phyloP scores from a whole-genome alignment of 768 basidiomycete species.

The Suillus clintonianus region DNA sequence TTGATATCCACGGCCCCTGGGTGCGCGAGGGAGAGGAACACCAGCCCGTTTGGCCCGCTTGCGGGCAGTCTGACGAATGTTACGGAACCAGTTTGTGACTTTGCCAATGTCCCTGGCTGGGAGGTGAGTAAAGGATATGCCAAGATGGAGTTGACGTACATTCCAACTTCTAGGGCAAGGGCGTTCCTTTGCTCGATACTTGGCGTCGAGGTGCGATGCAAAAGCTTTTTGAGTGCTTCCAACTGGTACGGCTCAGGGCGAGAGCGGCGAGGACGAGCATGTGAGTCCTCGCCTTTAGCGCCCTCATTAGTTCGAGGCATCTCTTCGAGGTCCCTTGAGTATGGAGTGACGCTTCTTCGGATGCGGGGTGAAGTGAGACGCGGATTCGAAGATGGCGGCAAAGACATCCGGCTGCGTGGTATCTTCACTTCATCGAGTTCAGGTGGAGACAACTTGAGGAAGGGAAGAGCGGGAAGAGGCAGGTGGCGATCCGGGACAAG shows the following conservation, averaged over 20 bases:
- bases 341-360: constrained; percentile 28
- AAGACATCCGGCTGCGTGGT: constrained; percentile 31
- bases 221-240: constrained; percentile 70
- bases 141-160: constrained; percentile 44
- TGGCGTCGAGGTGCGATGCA: constrained; percentile 67
- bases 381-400: constrained; percentile 30
- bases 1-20: constrained; percentile 43
- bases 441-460: constrained; percentile 13
- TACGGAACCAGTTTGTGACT: constrained; percentile 89
- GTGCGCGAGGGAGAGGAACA: constrained; percentile 24
- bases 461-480: constrained; percentile 7
- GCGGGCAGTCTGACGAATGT: constrained; percentile 78
- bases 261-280: constrained; percentile 64
- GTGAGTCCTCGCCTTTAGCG: constrained; percentile 29
- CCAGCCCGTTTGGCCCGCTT: constrained; percentile 62
- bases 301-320: constrained; percentile 19
- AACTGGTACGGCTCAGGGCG: constrained; percentile 81
- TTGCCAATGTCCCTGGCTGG: constrained; percentile 70
- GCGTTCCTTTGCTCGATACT: constrained; percentile 79
- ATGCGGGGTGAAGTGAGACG: constrained; percentile 30
- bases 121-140: constrained; percentile 11
- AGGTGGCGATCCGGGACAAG: constrained; percentile 25
- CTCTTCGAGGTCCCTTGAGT: constrained; percentile 28
- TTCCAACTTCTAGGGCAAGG: constrained; percentile 75
- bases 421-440: constrained; percentile 17